A percentile compares a stretch with the other conserved stretches of the same genome.
These are phyloP conservation scores for Wickerhamiella domercqiae DNA, from an alignment of 805 yeast genomes.

Conservation along the genomic window DNA sequence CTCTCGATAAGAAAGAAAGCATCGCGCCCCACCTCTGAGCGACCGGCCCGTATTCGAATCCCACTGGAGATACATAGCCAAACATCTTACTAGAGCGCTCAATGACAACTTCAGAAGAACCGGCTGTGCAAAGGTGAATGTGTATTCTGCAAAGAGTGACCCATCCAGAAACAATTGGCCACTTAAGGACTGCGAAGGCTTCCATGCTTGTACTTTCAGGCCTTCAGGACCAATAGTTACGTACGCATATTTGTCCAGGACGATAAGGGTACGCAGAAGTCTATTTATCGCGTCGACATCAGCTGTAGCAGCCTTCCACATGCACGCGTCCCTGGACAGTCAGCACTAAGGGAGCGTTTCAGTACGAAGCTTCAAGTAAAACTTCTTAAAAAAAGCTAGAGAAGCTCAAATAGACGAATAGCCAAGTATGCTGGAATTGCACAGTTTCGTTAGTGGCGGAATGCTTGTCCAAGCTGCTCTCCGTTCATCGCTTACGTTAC, in stretches of 20 bases:
- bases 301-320: conserved; percentile 13
- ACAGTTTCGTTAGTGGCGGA: too few species aligned
- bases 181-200: conserved; percentile 10
- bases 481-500: too few species aligned
- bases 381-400: too few species aligned
- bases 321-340: too few species aligned
- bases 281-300: conserved; percentile 10
- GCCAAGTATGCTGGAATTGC: too few species aligned
- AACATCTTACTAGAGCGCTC: conserved; percentile 11
- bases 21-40: too few species aligned
- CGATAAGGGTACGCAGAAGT: conserved; percentile 10
- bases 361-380: too few species aligned
- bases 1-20: conserved; percentile 24
- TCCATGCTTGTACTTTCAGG: conserved; percentile 6
- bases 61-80: conserved; percentile 25
- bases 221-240: conserved; percentile 6
- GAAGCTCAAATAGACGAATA: too few species aligned
- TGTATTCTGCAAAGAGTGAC: conserved; percentile 13
- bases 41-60: conserved; percentile 23
- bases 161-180: conserved; percentile 12
- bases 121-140: conserved; percentile 1
- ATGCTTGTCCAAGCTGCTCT: too few species aligned
- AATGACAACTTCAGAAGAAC: conserved; percentile 6
- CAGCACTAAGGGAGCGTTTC: too few species aligned
- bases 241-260: conserved; percentile 5